Evolutionary conservation across 495 filamentous ascomycete genomes (phyloP), one percentile per base, ranked within the genome.

Genomic region (Hypoxylon subgilvum): DNA sequence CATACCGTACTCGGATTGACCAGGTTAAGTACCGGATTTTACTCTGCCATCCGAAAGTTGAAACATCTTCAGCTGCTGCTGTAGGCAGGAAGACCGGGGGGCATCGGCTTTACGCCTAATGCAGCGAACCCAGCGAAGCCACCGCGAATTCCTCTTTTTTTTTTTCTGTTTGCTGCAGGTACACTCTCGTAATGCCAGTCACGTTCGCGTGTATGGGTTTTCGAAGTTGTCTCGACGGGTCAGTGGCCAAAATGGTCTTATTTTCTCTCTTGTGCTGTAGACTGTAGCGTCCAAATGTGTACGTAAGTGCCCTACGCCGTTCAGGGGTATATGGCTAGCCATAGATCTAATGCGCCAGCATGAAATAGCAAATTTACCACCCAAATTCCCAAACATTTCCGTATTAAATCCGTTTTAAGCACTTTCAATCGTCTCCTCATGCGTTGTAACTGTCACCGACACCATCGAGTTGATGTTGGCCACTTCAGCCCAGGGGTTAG

Each of bases 401-500:
- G 39, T 21, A 27, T 49, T 32, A 53, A 35, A 16, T 16, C 48
- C 23, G 39, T 21, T 17, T 49, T 32, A 53, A 35, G n/a, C n/a
- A 9, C n/a, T 27, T 32, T 57, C 52, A 25, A 57, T 8, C 30
- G 48, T 56, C 28, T 64, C 61, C 43, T 55, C 57, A 2, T 34
- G 46, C 8, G 60, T 63, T 6, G 48, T 46, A n/a, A 66, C 65
- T 6, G 55, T 66, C 4, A 70, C 59, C 7, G 55, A 55, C 13
- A 70, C 62, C 1, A 58, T 54, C 16, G 45, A 39, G 23, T 66
- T 68, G 46, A 70, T 66, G 31, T 58, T 45, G n/a, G 52, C 62
- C 3, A 70, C 43, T 12, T 60, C 65, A 19, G 43, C 54, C 68
- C 68, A 68, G n/a, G 65, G 59, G 18, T 68, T 61, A n/a, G 61